These are phyloP conservation scores for Metschnikowia gruessii DNA, from an alignment of 805 yeast genomes.

Conservation along the genomic window DNA sequence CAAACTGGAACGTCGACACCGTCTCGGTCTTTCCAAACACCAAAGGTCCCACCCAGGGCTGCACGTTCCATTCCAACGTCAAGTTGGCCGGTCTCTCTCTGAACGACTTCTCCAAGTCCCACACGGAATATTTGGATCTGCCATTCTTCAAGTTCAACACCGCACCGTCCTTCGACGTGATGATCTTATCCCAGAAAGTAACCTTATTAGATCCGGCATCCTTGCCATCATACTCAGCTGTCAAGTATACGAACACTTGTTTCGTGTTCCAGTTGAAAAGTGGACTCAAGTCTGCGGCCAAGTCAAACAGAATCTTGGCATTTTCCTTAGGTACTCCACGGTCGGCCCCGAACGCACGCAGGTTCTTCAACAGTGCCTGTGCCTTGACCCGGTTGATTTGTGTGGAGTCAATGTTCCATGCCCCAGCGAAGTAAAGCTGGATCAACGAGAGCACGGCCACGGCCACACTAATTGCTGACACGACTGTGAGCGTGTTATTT, in stretches of 20 bases:
- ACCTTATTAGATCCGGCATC: conserved; percentile 57
- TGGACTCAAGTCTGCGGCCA: conserved; percentile 69
- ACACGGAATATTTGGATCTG: conserved; percentile 76
- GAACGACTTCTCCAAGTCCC: conserved; percentile 72
- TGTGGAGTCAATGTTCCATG: conserved; percentile 40
- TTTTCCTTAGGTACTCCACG: conserved; percentile 74
- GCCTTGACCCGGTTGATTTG: conserved; percentile 36
- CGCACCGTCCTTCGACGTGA: conserved; percentile 58
- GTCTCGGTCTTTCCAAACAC: conserved; percentile 56
- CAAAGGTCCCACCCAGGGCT: conserved; percentile 85
- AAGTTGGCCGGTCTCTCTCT: conserved; percentile 64
- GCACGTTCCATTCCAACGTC: conserved; percentile 84
- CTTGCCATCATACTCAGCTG: conserved; percentile 72
- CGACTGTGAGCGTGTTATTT: conserved; percentile 53
- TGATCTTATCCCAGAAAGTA: conserved; percentile 88
- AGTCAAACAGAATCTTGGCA: conserved; percentile 65
- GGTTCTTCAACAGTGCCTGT: conserved; percentile 46
- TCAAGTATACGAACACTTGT: conserved; percentile 87
- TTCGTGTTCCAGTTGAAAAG: conserved; percentile 96
- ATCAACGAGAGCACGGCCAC: conserved; percentile 47
- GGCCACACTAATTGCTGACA: conserved; percentile 44
- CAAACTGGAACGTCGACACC: conserved; percentile 31
- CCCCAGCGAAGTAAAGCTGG: conserved; percentile 48
- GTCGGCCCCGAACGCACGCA: conserved; percentile 65
- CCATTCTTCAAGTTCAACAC: conserved; percentile 47